phyloP scores from a whole-genome alignment of 2,329 filamentous ascomycete species.

The Nemania sp. region DNA sequence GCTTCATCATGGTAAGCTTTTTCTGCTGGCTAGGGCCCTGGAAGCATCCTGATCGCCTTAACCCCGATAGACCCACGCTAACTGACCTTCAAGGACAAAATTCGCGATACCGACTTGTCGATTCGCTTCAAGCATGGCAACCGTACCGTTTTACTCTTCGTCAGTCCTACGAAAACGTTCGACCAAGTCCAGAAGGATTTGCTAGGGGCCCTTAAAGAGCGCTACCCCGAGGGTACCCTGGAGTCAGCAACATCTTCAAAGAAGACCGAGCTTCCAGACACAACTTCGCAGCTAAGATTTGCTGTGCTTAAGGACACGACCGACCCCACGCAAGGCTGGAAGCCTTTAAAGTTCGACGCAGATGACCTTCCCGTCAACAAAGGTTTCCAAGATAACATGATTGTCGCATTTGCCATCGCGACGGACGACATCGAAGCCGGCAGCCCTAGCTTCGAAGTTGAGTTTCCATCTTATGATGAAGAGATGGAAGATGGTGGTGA shows the following conservation, averaged over 20 bases:
- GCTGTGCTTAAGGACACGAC: slow-evolving; percentile 49
- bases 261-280: slow-evolving; percentile 45
- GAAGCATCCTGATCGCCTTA: background rate
- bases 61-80: slow-evolving; percentile 12
- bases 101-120: slow-evolving; percentile 47
- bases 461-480: slow-evolving; percentile 44
- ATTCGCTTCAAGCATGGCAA: slow-evolving; percentile 74
- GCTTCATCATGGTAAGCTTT: too few species aligned
- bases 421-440: slow-evolving; percentile 44
- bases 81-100: slow-evolving; percentile 27
- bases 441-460: slow-evolving; percentile 49
- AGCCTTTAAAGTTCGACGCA: slow-evolving; percentile 45
- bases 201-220: slow-evolving; percentile 58
- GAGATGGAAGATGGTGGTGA: slow-evolving; percentile 11
- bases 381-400: slow-evolving; percentile 51
- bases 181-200: slow-evolving; percentile 60
- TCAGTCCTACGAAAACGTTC: slow-evolving; percentile 61
- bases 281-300: slow-evolving; percentile 51
- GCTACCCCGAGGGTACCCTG: slow-evolving; percentile 58
- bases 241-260: slow-evolving; percentile 40
- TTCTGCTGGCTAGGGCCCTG: too few species aligned
- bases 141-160: slow-evolving; percentile 70
- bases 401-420: slow-evolving; percentile 55
- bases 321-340: slow-evolving; percentile 56
- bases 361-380: slow-evolving; percentile 46